Base-by-base conservation (phyloP, 2,329 filamentous ascomycete genomes). In the Talaromyces sp. region DNA sequence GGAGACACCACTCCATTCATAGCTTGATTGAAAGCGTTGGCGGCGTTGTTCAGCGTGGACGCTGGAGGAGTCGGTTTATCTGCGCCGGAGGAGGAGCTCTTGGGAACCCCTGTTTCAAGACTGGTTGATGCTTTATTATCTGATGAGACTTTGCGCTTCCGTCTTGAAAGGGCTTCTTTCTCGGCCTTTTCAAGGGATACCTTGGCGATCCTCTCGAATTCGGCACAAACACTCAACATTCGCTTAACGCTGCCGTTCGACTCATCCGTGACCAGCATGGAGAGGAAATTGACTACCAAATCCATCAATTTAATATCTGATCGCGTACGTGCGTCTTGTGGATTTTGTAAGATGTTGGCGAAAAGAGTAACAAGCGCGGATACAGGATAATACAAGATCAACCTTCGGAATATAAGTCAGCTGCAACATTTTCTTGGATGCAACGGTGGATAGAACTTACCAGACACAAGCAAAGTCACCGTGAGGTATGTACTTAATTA, bases 361-460 rank as follows among this genome's bases (percentile, higher is more conserved):
- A 99, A 99, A 1, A 99, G 79, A 0, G 94, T 97, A 51, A 99
- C 92, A 4, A 97, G 83, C 1, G 94, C 90, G 0, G 94, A 96
- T 9, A 99, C 92, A 0, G 94, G 94, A 76, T 96, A 99, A 75
- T 99, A 99, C 11, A 97, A 80, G 65, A 97, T 91, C 70, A 99
- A 83, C 91, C 84, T 86, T 54, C 5, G 24, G 48, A 59, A 62
- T 78, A 69, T 78, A 73, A 59, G 52, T 68, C 60, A 67, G 66
- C 24, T 56, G 19, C 26, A 19, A 54, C 43, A 46, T 38, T 17
- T 19, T 17, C n/a, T 3, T 27, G 21, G 24, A 6, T n/a, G 52
- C 8, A 29, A 14, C 12, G 32, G 3, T 4, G 32, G 24, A 12
- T 17, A 27, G 24, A 32, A 79, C 88, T 79, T 78, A 95, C 93